Conservation (phyloP, 352 stramenopile genomes). For the Phytopythium boreale region DNA sequence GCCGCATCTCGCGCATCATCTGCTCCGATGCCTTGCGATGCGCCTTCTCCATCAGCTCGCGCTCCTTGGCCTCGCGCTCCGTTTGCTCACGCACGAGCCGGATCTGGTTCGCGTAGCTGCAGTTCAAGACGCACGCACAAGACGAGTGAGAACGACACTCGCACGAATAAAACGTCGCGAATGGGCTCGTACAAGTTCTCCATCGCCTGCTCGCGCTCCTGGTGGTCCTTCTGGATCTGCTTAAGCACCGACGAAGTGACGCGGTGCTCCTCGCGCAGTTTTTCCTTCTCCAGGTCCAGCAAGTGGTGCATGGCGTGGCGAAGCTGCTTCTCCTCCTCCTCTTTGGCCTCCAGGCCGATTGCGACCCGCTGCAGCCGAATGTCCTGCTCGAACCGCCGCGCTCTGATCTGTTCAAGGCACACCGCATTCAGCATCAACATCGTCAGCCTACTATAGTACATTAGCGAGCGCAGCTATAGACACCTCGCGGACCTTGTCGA, state of each 20-base stretch:
- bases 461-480: background rate
- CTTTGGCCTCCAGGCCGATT: conserved; percentile 55
- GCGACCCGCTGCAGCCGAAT: conserved; percentile 64
- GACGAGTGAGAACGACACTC: background rate
- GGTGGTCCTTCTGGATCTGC: conserved; percentile 61
- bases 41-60: conserved; percentile 64
- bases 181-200: conserved; percentile 48
- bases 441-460: background rate
- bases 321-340: conserved; percentile 64
- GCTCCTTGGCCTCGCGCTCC: conserved; percentile 51
- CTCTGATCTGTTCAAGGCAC: conserved; percentile 36
- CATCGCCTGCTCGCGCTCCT: conserved; percentile 50
- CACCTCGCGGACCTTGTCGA: conserved; percentile 36
- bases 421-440: background rate
- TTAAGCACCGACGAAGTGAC: conserved; percentile 42
- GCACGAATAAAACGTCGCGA: background rate
- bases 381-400: conserved; percentile 62
- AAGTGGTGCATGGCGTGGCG: conserved; percentile 65
- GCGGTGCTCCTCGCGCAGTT: conserved; percentile 59
- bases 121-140: background rate
- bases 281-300: conserved; percentile 61
- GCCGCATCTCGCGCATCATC: conserved; percentile 65
- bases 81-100: conserved; percentile 63
- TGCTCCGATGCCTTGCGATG: conserved; percentile 61
- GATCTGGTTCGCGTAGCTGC: conserved; percentile 64